Evolutionary conservation across 2,329 filamentous ascomycete species (phyloP), one percentile per base, ranked within the genome.

Genomic region (Hansfordia pulvinata): DNA sequence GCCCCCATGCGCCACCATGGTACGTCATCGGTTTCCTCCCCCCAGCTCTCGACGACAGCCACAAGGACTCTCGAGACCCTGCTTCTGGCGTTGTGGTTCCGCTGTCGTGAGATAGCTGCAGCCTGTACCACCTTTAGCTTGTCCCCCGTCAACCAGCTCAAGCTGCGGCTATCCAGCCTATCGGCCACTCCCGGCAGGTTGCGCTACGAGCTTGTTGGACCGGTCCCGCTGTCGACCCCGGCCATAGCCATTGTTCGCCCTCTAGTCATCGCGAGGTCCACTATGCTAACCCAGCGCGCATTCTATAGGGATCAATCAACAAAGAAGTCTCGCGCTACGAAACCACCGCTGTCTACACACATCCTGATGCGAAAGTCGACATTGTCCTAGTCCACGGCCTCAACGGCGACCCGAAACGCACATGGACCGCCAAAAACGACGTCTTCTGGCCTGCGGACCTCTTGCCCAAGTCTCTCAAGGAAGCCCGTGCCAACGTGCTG

Each of bases 361-460:
- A 73, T 30, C 67, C 69, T 6, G 54, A 69, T 30, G 70, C 70
- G 27, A 60, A 60, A 32, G 69, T 65, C 40, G 69, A 75, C 40
- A 69, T 84, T 21, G 65, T 83, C 15, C 67, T 83, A 33, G 71
- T 83, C 17, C 77, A 83, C 41, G 77, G 77, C 19, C 62, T 70
- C 30, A 80, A 80, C 45, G 77, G 77, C 17, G 53, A 71, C 14
- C 75, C 77, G 0, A 54, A 68, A 25, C 61, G 62, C 34, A 78
- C 76, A 23, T 83, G 77, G 66, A 64, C 58, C 3, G 52, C 62
- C 11, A 52, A 51, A 35, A 63, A 69, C 34, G 62, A 61, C 20
- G 57, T 69, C 17, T 82, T 76, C 50, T 84, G 78, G 78, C 78
- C 78, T 0, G 52, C 60, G 9, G 70, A 82, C 34, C 60, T 84